Conservation (phyloP, 1,139 yeast genomes). For the Sugiyamaella castrensis region DNA sequence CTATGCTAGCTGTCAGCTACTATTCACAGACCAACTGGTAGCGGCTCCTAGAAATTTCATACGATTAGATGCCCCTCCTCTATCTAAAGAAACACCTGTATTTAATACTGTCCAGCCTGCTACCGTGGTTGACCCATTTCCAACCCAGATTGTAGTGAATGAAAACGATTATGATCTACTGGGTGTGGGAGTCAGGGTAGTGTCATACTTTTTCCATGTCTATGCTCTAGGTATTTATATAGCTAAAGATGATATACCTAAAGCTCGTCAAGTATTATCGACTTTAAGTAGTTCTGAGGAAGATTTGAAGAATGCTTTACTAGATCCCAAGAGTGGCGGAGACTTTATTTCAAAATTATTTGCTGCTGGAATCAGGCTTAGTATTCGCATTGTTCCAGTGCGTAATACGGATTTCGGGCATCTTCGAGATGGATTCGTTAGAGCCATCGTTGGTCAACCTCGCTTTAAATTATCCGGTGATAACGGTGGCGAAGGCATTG, state of each 20-base stretch:
- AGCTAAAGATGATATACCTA: conserved; percentile 53
- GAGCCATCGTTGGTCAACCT: conserved; percentile 64
- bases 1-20: too few species aligned
- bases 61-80: conserved; percentile 6
- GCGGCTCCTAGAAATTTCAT: background rate
- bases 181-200: conserved; percentile 80
- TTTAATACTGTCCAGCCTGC: conserved; percentile 32
- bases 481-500: conserved; percentile 37
- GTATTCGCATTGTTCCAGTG: conserved; percentile 77
- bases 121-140: conserved; percentile 37
- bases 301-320: conserved; percentile 44
- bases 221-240: conserved; percentile 83
- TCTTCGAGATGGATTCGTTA: conserved; percentile 81
- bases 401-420: conserved; percentile 89
- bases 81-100: background rate
- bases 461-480: conserved; percentile 33
- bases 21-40: background rate
- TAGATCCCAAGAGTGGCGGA: conserved; percentile 54
- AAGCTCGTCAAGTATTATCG: conserved; percentile 46
- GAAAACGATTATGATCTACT: conserved; percentile 48
- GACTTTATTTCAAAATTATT: conserved; percentile 55
- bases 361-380: conserved; percentile 57
- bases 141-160: conserved; percentile 25
- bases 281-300: conserved; percentile 28
- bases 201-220: conserved; percentile 81